These are phyloP conservation scores for Thraustochytrium sp. DNA, from an alignment of 352 stramenopile species.

Conservation along the genomic window DNA sequence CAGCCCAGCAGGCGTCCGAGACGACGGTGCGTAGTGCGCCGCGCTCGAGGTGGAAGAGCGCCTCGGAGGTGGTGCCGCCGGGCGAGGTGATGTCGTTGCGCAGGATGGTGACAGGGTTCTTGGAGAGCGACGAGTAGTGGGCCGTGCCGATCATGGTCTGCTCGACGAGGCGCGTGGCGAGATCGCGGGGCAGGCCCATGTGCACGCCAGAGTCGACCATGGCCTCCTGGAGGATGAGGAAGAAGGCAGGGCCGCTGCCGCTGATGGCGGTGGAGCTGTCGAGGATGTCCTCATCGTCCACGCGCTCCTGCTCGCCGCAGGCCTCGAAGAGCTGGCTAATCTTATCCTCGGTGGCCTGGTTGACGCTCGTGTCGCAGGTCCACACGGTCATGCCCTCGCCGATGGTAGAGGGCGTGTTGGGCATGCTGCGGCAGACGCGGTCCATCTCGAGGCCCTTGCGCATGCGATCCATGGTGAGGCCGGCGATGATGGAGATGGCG, in stretches of 20 bases:
- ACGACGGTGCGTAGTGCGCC: slow-evolving; percentile 77
- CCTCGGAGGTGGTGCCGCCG: slow-evolving; percentile 82
- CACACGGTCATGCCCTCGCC: slow-evolving; percentile 89
- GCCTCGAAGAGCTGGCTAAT: slow-evolving; percentile 64
- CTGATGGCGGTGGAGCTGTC: slow-evolving; percentile 88
- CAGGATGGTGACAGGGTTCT: slow-evolving; percentile 78
- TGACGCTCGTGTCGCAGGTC: slow-evolving; percentile 60
- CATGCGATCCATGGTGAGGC: slow-evolving; percentile 64
- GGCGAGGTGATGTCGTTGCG: slow-evolving; percentile 89
- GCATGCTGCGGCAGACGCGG: slow-evolving; percentile 85
- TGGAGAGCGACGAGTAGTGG: slow-evolving; percentile 83
- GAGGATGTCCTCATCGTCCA: slow-evolving; percentile 85
- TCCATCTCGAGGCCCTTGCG: slow-evolving; percentile 54
- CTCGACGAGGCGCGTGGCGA: slow-evolving; percentile 86
- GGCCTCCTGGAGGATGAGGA: slow-evolving; percentile 88
- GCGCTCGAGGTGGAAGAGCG: slow-evolving; percentile 90
- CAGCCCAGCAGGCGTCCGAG: slow-evolving; percentile 87
- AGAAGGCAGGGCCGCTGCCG: slow-evolving; percentile 87
- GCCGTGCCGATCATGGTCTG: slow-evolving; percentile 85
- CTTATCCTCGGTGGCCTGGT: slow-evolving; percentile 53
- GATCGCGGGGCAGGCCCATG: slow-evolving; percentile 86
- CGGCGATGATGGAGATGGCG: slow-evolving; percentile 73
- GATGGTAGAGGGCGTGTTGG: slow-evolving; percentile 90
- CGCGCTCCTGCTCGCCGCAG: slow-evolving; percentile 86
- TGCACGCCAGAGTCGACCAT: slow-evolving; percentile 84